Percentiles rank a stretch among this genome's conserved stretches.
Evolutionary conservation across 352 stramenopile genomes (phyloP).

Genomic region (Phytophthora sojae): DNA sequence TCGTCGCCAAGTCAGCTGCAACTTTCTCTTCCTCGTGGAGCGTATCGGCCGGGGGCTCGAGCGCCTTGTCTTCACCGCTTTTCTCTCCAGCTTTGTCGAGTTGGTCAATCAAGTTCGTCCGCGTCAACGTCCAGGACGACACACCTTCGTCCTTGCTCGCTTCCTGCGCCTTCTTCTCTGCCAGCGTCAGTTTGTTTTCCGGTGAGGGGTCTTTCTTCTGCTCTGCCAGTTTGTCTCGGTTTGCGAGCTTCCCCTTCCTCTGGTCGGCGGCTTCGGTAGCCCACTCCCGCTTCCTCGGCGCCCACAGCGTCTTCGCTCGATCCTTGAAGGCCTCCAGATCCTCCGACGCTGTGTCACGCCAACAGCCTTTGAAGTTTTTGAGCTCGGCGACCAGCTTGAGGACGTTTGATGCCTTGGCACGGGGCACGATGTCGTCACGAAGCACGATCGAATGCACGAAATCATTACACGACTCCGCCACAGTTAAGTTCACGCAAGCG

Average conservation of each 20-base stretch:
- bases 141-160: conserved; percentile 43
- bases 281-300: conserved; percentile 84
- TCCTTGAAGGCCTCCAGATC: conserved; percentile 86
- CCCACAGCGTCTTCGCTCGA: conserved; percentile 84
- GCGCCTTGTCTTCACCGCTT: conserved; percentile 38
- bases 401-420: conserved; percentile 86
- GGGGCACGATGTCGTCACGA: conserved; percentile 86
- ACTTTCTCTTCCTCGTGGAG: conserved; percentile 67
- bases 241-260: conserved; percentile 53
- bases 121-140: conserved; percentile 75
- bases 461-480: conserved; percentile 76
- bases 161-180: conserved; percentile 38
- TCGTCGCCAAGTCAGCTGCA: conserved; percentile 53
- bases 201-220: conserved; percentile 26
- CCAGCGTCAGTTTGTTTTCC: conserved; percentile 19
- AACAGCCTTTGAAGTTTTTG: conserved; percentile 85
- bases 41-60: conserved; percentile 44
- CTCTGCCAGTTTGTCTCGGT: conserved; percentile 13
- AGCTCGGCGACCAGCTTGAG: conserved; percentile 78
- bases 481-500: conserved; percentile 82
- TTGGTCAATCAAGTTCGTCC: conserved; percentile 81
- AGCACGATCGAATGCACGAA: conserved; percentile 89
- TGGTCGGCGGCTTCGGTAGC: conserved; percentile 70
- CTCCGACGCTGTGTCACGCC: conserved; percentile 80
- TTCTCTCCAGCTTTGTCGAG: conserved; percentile 60